Conservation (phyloP, 495 filamentous ascomycete genomes). For the Penicillium angulare region DNA sequence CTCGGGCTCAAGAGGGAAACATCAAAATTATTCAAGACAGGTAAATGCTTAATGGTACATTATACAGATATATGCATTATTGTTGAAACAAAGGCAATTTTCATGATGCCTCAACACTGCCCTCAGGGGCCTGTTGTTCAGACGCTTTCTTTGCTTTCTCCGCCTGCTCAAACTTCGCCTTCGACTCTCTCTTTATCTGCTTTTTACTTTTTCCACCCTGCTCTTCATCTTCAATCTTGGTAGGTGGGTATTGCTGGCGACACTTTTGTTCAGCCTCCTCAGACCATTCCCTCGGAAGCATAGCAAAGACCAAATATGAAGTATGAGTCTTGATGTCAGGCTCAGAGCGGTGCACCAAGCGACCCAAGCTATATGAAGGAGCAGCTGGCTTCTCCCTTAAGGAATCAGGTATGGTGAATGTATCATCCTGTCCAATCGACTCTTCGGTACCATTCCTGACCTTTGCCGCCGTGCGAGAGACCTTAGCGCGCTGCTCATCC, state of each 20-base stretch:
- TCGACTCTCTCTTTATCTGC: constrained; percentile 50
- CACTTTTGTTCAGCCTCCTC: constrained; percentile 77
- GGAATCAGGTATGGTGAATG: not conserved
- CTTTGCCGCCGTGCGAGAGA: constrained; percentile 40
- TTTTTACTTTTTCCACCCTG: constrained; percentile 46
- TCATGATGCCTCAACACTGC: constrained; percentile 13
- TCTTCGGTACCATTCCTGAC: constrained; percentile 6
- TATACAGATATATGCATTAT: constrained; percentile 1
- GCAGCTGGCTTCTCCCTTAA: constrained; percentile 3
- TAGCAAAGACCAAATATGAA: constrained; percentile 89
- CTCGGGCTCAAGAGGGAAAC: too few relatives aligned
- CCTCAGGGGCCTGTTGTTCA: constrained; percentile 11
- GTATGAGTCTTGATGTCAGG: constrained; percentile 92
- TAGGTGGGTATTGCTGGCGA: constrained; percentile 57
- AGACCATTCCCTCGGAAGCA: constrained; percentile 81
- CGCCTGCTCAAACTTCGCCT: constrained; percentile 22
- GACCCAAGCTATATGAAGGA: constrained; percentile 59
- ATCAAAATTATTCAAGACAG: not conserved
- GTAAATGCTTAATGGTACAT: constrained; percentile 7
- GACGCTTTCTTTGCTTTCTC: constrained; percentile 40
- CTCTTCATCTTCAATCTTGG: constrained; percentile 16
- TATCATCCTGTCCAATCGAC: constrained; percentile 6
- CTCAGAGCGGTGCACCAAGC: constrained; percentile 75
- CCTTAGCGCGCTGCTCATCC: constrained; percentile 64
- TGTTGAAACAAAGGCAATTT: constrained; percentile 2